A percentile compares a stretch with the other conserved stretches of the same genome.
Conservation (phyloP, 179 eudicot species). For the Heliamphora pulchella region DNA sequence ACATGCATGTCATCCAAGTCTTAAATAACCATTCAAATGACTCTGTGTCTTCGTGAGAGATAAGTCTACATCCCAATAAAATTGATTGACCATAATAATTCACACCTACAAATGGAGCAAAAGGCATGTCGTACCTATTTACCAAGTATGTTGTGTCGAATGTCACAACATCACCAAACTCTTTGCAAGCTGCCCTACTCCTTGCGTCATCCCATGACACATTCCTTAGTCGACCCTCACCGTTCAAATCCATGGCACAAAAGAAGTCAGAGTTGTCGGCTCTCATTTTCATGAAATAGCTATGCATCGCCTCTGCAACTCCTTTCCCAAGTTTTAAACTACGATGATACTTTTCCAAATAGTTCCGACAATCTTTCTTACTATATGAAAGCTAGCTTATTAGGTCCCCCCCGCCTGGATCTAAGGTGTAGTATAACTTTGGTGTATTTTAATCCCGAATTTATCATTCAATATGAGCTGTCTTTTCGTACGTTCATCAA, state of each 20-base stretch:
- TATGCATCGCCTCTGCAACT: background rate
- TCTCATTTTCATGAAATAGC: background rate
- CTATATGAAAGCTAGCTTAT: background rate
- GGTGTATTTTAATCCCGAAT: background rate
- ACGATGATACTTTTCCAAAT: background rate
- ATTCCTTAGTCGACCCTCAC: background rate
- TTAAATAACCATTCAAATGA: background rate
- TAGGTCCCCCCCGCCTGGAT: background rate
- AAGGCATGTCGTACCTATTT: constrained; percentile 10
- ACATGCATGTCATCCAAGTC: no score
- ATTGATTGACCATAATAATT: constrained; percentile 7
- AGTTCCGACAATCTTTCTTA: background rate
- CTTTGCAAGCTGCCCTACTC: background rate
- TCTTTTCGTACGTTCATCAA: background rate
- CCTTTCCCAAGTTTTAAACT: background rate
- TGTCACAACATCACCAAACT: constrained; percentile 6
- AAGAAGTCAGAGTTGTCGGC: background rate
- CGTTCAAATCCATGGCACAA: background rate
- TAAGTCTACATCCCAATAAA: background rate
- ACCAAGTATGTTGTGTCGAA: constrained; percentile 13
- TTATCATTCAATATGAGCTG: background rate
- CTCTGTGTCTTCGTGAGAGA: background rate
- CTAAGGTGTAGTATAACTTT: background rate
- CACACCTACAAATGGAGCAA: constrained; percentile 11
- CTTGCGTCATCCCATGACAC: constrained; percentile 3